Evolutionary conservation across 2,329 filamentous ascomycete species (phyloP), one percentile per base, ranked within the genome.

Genomic region (Sporothrix sp.): DNA sequence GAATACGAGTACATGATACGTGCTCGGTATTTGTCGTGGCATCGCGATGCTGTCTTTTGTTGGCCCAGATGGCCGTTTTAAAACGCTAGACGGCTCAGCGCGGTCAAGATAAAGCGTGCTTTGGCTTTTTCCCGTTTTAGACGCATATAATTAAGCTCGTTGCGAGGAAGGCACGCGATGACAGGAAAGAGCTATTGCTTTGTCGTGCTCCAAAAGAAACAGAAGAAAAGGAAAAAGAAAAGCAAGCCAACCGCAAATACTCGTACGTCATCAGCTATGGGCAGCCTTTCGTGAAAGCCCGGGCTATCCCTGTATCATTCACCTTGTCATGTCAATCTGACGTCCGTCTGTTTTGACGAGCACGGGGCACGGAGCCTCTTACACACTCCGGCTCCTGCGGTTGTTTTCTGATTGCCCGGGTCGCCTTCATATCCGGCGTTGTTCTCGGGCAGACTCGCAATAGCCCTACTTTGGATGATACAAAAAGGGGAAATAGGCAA

Each of bases 381-480:
- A 48, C 42, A 35, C n/a, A n/a, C n/a, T n/a, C n/a, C n/a, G 18
- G 11, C 21, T 16, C 10, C 33, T 21, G 28, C 23, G 23, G 21
- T 37, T 32, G 9, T 14, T 38, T 38, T 20, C 27, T 49, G 43
- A 46, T 46, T 46, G 35, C 33, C 20, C 28, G 20, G 23, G 40
- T 33, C 16, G 6, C n/a, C 20, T 48, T 42, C 40, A 40, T 49
- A 33, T 42, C 47, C 47, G 47, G 47, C 37, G 30, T 21, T 42
- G 37, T 35, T 49, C n/a, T 49, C 37, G 47, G 47, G 21, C 47
- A 42, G 37, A 42, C 47, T 49, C 25, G 35, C 25, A 25, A 48
- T 14, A 25, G 30, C 43, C 20, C 35, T 25, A 32, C 21, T 48
- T n/a, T 48, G 45, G 45, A 39, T 32, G 32, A 33, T 32, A 47